Percentiles rank a stretch among this genome's conserved stretches.
phyloP scores from a whole-genome alignment of 2,329 filamentous ascomycete genomes.

The Colletotrichum liaoningense region DNA sequence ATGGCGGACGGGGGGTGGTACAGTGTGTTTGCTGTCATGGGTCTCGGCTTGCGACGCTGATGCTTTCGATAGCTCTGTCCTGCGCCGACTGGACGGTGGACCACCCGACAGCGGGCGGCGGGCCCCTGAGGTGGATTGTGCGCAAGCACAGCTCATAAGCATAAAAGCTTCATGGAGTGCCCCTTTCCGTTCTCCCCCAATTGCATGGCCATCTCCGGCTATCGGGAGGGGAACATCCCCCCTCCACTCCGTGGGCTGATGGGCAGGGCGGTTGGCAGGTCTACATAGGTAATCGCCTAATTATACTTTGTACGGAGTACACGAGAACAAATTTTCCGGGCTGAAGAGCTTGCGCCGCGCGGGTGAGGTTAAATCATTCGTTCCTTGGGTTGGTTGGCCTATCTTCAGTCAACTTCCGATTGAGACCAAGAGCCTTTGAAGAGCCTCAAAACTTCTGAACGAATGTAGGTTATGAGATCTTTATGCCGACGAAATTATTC shows the following conservation, averaged over 20 bases:
- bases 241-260: conserved; percentile 1
- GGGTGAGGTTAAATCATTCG: neutral
- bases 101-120: neutral
- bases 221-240: neutral
- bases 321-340: neutral
- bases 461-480: neutral
- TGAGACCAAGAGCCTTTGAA: neutral
- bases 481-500: neutral
- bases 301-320: neutral
- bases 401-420: neutral
- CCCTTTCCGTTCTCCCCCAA: neutral
- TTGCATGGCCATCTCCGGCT: neutral
- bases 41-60: conserved; percentile 27
- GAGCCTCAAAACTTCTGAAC: neutral
- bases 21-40: neutral
- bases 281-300: conserved; percentile 12
- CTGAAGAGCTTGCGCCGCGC: neutral
- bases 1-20: conserved; percentile 1
- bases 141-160: neutral
- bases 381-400: neutral
- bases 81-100: neutral
- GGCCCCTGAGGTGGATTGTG: neutral
- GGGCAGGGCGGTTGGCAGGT: conserved; percentile 3
- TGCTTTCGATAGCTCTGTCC: conserved; percentile 15
- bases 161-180: neutral